phyloP scores from a whole-genome alignment of 148 eudicot genomes.

The Spergularia bocconei region DNA sequence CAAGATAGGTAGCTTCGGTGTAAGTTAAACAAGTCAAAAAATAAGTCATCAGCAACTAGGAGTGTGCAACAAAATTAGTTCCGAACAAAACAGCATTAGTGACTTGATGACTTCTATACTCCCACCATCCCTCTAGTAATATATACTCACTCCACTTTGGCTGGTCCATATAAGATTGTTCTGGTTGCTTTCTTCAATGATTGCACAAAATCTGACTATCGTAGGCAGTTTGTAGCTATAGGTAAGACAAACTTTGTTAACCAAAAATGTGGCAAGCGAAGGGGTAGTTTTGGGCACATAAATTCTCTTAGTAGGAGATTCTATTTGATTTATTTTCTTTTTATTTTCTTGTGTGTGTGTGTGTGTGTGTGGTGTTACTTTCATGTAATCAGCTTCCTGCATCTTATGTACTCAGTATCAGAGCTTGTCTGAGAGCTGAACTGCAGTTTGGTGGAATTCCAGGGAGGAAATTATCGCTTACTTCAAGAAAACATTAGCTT shows the following conservation, averaged over 20 bases:
- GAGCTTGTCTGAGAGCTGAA: too few relatives aligned
- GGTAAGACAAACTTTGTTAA: neutral
- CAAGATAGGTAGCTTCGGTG: conserved; percentile 12
- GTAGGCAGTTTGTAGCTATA: neutral
- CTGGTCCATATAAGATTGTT: neutral
- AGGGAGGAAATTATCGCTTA: neutral
- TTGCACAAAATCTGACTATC: neutral
- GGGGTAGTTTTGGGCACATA: too few relatives aligned
- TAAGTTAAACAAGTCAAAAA: neutral
- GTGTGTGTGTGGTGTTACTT: too few relatives aligned
- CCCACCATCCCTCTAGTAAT: neutral
- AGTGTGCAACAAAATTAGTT: neutral
- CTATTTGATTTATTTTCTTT: too few relatives aligned
- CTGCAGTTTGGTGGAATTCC: neutral
- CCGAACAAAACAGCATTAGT: too few relatives aligned
- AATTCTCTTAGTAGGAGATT: too few relatives aligned
- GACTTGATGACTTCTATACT: neutral
- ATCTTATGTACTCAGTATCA: too few relatives aligned
- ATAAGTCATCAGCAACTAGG: neutral
- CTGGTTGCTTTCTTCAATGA: neutral
- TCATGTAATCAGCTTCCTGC: too few relatives aligned
- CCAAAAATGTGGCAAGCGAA: neutral
- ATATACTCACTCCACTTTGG: neutral
- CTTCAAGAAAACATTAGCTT: neutral
- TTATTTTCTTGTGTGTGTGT: too few relatives aligned